Evolutionary conservation across 371 early-diverging fungal genomes (phyloP).

Genomic region (Coemansia sp.): DNA sequence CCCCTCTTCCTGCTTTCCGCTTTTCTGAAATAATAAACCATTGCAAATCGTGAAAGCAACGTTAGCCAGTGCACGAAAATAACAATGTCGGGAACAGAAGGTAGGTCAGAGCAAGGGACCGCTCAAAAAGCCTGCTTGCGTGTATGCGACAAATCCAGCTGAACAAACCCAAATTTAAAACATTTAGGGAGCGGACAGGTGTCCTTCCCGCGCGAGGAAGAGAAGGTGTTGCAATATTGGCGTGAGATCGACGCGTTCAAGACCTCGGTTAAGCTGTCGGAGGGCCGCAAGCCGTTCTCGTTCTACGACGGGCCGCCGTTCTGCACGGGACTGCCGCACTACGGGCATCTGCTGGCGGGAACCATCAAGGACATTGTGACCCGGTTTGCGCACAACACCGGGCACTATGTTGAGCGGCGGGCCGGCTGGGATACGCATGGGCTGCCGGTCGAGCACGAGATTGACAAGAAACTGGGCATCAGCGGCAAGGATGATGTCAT

Average conservation of each 20-base stretch:
- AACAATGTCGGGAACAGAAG: constrained; percentile 10
- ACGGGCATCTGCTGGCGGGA: constrained; percentile 99
- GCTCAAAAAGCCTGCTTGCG: neutral
- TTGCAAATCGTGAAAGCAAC: neutral
- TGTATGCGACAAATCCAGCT: neutral
- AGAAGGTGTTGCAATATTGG: constrained; percentile 96
- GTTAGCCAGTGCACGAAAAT: no score
- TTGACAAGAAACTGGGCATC: constrained; percentile 98
- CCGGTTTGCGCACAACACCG: constrained; percentile 96
- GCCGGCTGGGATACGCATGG: constrained; percentile 99
- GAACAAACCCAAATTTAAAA: neutral
- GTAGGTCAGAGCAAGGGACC: neutral
- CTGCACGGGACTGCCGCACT: constrained; percentile 99
- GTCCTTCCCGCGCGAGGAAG: constrained; percentile 95
- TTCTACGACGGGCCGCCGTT: constrained; percentile 99
- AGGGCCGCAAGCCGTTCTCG: constrained; percentile 82
- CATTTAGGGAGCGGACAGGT: constrained; percentile 42
- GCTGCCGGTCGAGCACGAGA: constrained; percentile 99
- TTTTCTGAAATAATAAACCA: neutral
- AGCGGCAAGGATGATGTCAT: constrained; percentile 89
- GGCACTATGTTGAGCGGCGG: constrained; percentile 97
- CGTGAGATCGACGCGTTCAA: constrained; percentile 98
- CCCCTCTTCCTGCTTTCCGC: neutral
- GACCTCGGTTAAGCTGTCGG: constrained; percentile 88
- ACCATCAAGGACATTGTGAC: constrained; percentile 99